phyloP scores from a whole-genome alignment of 129 eudicot genomes.

The Flaveria trinervia region DNA sequence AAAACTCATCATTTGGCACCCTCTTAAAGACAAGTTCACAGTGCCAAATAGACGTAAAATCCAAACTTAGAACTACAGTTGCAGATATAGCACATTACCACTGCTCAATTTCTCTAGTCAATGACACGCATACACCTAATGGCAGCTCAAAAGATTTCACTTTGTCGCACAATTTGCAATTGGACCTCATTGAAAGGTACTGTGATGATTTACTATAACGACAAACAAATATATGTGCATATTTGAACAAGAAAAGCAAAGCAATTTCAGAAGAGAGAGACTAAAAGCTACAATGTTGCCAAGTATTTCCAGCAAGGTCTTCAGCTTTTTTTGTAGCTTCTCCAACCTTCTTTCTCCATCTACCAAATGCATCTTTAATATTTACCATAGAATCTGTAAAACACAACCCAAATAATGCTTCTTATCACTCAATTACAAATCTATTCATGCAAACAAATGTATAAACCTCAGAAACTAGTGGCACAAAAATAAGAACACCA shows the following conservation, averaged over 20 bases:
- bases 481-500: too few species aligned
- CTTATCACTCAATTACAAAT: slow-evolving; percentile 6
- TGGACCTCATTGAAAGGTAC: not conserved
- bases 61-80: not conserved
- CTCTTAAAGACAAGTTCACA: not conserved
- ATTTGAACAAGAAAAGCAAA: not conserved
- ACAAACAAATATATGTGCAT: not conserved
- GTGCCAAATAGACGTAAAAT: slow-evolving; percentile 13
- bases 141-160: not conserved
- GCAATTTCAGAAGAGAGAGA: not conserved
- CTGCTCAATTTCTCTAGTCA: not conserved
- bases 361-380: slow-evolving; percentile 74
- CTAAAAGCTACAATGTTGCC: slow-evolving; percentile 78
- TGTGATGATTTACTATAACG: not conserved
- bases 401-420: not conserved
- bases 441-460: not conserved
- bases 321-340: slow-evolving; percentile 91
- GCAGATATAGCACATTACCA: not conserved
- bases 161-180: not conserved
- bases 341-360: slow-evolving; percentile 88
- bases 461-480: not conserved
- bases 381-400: slow-evolving; percentile 62
- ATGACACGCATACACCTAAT: slow-evolving; percentile 6
- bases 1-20: not conserved
- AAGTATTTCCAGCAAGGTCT: slow-evolving; percentile 89